phyloP scores from a whole-genome alignment of 257 asterid genomes.

The Nicotiana paniculata region DNA sequence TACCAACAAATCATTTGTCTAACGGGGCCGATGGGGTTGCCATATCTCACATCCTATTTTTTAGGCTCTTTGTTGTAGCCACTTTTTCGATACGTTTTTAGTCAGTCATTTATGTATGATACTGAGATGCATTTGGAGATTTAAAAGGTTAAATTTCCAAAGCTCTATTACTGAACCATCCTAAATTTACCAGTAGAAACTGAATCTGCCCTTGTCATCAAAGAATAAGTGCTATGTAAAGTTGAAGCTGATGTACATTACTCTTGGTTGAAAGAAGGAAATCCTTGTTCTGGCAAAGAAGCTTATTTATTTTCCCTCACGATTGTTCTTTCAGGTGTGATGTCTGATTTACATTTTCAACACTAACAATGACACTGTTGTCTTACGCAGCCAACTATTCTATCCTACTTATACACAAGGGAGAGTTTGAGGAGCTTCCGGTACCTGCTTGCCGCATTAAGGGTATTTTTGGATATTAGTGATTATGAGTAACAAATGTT shows the following conservation, averaged over 20 bases:
- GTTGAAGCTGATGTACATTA: neutral
- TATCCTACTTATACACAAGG: too few species aligned
- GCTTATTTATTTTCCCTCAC: neutral
- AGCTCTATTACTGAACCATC: neutral
- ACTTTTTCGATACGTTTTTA: neutral
- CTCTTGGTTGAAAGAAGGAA: neutral
- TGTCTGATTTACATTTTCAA: neutral
- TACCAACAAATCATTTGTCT: neutral
- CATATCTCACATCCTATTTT: neutral
- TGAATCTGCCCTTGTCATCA: neutral
- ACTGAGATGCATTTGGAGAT: neutral
- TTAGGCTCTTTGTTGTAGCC: neutral
- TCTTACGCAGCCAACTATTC: neutral
- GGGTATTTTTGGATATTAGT: too few species aligned
- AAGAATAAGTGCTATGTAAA: neutral
- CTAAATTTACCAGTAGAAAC: neutral
- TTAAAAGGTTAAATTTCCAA: neutral
- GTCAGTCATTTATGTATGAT: neutral
- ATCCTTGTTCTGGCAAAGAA: neutral
- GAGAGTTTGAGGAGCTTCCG: too few species aligned
- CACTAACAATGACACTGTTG: neutral
- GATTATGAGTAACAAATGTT: too few species aligned
- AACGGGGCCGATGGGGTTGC: neutral
- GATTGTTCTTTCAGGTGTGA: neutral
- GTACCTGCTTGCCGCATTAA: too few species aligned